These are phyloP conservation scores for Penicillium sp. DNA, from an alignment of 2,329 filamentous ascomycete species.

Conservation along the genomic window DNA sequence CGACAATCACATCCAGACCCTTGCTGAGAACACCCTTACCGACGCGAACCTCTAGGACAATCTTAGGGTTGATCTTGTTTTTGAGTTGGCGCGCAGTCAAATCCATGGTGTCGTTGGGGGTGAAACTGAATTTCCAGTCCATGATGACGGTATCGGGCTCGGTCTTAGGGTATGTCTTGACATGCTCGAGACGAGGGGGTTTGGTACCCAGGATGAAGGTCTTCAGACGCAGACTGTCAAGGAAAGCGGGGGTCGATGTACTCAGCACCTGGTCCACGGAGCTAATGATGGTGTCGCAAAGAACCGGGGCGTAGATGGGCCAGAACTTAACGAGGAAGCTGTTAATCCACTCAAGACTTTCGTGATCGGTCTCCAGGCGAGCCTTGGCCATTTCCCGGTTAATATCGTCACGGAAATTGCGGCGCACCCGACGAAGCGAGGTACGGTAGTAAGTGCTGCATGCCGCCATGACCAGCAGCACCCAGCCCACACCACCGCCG, in stretches of 20 bases:
- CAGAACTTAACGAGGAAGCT: conserved; percentile 98
- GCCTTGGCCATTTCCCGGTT: conserved; percentile 84
- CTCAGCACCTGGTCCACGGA: conserved; percentile 96
- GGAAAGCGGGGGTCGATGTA: conserved; percentile 83
- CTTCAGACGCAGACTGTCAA: conserved; percentile 91
- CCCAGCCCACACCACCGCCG: conserved; percentile 88
- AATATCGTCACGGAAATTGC: conserved; percentile 95
- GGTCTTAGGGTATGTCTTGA: conserved; percentile 95
- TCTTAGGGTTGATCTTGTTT: conserved; percentile 95
- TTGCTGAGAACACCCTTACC: conserved; percentile 98
- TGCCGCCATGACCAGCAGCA: conserved; percentile 86
- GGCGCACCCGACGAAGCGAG: conserved; percentile 85
- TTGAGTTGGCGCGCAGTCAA: conserved; percentile 87
- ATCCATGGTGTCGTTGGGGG: conserved; percentile 88
- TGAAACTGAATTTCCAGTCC: conserved; percentile 99
- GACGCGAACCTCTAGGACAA: conserved; percentile 90
- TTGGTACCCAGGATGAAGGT: conserved; percentile 93
- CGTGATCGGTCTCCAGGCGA: conserved; percentile 82
- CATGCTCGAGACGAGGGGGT: conserved; percentile 92
- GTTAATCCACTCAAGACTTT: conserved; percentile 98
- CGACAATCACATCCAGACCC: conserved; percentile 93
- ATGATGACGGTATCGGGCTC: conserved; percentile 95
- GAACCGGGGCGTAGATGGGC: conserved; percentile 95
- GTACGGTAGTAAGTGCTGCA: conserved; percentile 97
- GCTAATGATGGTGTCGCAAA: conserved; percentile 87